phyloP scores from a whole-genome alignment of 2,329 filamentous ascomycete species.

The Colletotrichum kahawae region DNA sequence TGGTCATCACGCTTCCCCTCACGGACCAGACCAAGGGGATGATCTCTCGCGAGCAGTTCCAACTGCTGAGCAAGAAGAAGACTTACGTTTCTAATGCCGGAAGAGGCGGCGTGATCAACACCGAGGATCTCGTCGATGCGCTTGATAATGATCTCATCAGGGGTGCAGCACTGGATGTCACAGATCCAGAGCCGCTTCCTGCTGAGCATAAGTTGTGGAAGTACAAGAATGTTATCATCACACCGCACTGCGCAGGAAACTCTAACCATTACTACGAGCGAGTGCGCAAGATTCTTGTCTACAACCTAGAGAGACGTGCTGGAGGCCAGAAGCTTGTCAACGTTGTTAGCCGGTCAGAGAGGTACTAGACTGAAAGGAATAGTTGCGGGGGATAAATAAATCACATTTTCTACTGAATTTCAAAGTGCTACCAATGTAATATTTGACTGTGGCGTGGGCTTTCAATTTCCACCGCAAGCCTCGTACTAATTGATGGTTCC shows the following conservation, averaged over 20 bases:
- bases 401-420: neutral
- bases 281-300: neutral
- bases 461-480: neutral
- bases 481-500: neutral
- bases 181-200: constrained; percentile 79
- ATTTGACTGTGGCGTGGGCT: neutral
- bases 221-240: constrained; percentile 70
- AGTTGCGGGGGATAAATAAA: too few relatives aligned
- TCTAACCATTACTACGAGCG: neutral
- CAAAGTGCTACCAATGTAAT: neutral
- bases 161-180: constrained; percentile 79
- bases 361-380: neutral
- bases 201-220: constrained; percentile 72
- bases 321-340: neutral
- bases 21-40: constrained; percentile 52
- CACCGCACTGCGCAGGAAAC: constrained; percentile 42
- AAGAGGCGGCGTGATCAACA: constrained; percentile 57
- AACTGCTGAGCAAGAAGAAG: constrained; percentile 47
- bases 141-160: constrained; percentile 63
- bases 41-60: constrained; percentile 56
- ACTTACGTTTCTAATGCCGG: constrained; percentile 76
- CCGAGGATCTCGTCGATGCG: constrained; percentile 65
- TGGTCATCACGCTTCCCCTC: constrained; percentile 57
- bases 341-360: neutral
- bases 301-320: neutral